Conservation (phyloP, 2,329 filamentous ascomycete genomes). For the Chaetomiaceae sp. region DNA sequence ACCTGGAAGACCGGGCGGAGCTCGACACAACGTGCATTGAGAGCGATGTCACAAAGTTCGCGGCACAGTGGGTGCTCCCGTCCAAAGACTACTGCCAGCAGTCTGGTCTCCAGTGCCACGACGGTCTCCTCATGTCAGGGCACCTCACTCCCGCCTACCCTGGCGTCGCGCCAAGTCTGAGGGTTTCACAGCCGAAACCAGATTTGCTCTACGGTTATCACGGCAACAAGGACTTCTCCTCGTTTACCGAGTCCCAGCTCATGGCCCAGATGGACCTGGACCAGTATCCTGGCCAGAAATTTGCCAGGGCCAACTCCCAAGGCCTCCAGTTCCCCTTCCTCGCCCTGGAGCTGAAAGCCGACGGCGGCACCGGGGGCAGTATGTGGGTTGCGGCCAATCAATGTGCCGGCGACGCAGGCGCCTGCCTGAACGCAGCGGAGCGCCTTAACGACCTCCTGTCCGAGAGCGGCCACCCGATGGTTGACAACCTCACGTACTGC, state of each 20-base stretch:
- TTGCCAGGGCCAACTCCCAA: background rate
- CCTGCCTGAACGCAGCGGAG: slow-evolving; percentile 31
- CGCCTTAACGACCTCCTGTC: slow-evolving; percentile 15
- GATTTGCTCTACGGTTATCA: background rate
- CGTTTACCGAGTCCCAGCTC: background rate
- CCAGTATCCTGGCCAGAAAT: background rate
- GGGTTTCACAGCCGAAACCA: background rate
- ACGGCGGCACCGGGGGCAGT: slow-evolving; percentile 21
- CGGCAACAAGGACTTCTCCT: background rate
- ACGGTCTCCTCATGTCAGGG: too few species aligned
- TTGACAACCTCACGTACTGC: slow-evolving; percentile 23
- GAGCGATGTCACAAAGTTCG: too few species aligned
- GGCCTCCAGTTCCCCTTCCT: slow-evolving; percentile 26
- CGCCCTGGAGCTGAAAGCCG: slow-evolving; percentile 30
- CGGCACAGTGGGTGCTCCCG: too few species aligned
- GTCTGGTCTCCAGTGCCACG: too few species aligned
- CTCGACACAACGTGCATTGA: too few species aligned
- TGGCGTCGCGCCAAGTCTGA: background rate
- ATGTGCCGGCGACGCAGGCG: slow-evolving; percentile 30
- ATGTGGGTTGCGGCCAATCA: slow-evolving; percentile 36
- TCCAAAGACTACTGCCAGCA: too few species aligned
- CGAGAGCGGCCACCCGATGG: background rate
- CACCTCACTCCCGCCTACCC: too few species aligned
- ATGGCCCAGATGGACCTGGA: background rate
- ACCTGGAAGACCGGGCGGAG: too few species aligned